Percentiles rank a stretch among this genome's conserved stretches.
These are phyloP conservation scores for Penicillium concentricum DNA, from an alignment of 2,329 filamentous ascomycete genomes.

Conservation along the genomic window DNA sequence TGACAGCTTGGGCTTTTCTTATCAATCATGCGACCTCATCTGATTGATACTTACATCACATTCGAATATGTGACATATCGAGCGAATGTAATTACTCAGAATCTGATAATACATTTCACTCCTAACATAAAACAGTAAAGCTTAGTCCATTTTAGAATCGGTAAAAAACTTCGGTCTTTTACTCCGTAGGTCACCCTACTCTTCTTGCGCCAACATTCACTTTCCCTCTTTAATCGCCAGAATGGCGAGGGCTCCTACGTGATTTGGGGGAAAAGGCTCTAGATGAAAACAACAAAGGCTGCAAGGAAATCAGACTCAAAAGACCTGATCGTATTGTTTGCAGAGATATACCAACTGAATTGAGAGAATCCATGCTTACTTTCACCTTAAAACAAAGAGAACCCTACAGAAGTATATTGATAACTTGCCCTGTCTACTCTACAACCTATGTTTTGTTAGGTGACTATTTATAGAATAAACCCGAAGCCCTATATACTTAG, in stretches of 20 bases:
- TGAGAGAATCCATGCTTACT: not conserved
- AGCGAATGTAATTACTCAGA: not conserved
- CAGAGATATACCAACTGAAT: not conserved
- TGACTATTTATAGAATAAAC: not conserved
- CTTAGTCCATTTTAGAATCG: not conserved
- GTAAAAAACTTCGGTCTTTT: not conserved
- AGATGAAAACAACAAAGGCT: not conserved
- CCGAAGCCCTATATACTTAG: not conserved
- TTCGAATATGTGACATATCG: not conserved
- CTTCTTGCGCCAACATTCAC: not conserved
- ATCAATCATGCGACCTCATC: not conserved
- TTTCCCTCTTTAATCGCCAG: not conserved
- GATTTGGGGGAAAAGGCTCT: not conserved
- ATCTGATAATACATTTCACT: not conserved
- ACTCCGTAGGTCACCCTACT: not conserved
- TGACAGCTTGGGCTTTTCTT: not conserved
- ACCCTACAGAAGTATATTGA: not conserved
- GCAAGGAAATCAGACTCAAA: not conserved
- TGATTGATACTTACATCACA: not conserved
- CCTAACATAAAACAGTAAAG: not conserved
- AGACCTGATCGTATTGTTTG: not conserved
- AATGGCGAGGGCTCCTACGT: too few species aligned
- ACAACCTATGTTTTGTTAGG: not conserved
- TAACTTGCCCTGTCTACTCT: not conserved
- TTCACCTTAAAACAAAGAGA: not conserved